Percentiles rank a stretch among this genome's conserved stretches.
Conservation (phyloP, 371 early-diverging fungal genomes). For the Lichtheimia ornata region DNA sequence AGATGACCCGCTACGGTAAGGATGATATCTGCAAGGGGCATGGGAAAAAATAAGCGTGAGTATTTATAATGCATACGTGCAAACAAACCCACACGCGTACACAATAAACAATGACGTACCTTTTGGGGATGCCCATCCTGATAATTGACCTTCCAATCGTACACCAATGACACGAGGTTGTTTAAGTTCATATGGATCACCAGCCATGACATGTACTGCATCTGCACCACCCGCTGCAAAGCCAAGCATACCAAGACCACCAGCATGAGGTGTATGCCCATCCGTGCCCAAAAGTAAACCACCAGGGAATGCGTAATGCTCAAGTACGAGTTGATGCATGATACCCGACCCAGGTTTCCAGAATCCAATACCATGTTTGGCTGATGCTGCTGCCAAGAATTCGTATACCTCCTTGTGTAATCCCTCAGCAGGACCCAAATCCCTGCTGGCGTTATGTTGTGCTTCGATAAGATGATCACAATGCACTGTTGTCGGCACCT, state of each 20-base stretch:
- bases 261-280: background rate
- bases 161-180: constrained; percentile 92
- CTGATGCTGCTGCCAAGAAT: constrained; percentile 83
- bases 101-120: constrained; percentile 7
- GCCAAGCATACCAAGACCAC: background rate
- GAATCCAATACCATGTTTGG: constrained; percentile 95
- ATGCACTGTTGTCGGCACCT: constrained; percentile 93
- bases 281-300: background rate
- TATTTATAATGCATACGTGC: constrained; percentile 66
- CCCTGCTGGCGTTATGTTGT: constrained; percentile 80
- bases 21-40: constrained; percentile 81
- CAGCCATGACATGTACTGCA: constrained; percentile 88
- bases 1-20: constrained; percentile 90
- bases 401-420: constrained; percentile 94
- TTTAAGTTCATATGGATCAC: constrained; percentile 97
- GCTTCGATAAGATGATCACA: constrained; percentile 98
- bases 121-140: constrained; percentile 94
- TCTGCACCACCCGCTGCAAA: background rate
- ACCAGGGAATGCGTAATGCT: constrained; percentile 71
- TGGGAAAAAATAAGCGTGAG: too few relatives aligned
- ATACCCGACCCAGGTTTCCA: constrained; percentile 97
- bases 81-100: background rate
- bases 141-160: constrained; percentile 83
- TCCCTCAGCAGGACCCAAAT: constrained; percentile 85
- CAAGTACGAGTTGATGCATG: constrained; percentile 97